Percentiles rank a stretch among this genome's conserved stretches.
Conservation (phyloP, 202 grass and related monocot species). For the Carex arenaria region DNA sequence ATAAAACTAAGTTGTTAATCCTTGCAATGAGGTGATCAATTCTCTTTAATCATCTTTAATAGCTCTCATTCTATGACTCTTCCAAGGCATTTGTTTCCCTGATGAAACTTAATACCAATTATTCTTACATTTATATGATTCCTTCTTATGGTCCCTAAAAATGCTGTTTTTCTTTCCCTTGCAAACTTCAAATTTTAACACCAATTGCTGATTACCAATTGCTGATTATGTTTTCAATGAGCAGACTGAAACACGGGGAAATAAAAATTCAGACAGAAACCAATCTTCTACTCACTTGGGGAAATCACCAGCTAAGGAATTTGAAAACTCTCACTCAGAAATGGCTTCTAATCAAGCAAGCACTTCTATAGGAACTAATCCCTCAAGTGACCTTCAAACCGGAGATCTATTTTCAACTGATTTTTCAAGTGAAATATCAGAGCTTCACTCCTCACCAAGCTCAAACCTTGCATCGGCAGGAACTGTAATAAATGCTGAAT, state of each 20-base stretch:
- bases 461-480: constrained; percentile 31
- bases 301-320: constrained; percentile 41
- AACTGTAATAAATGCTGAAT: constrained; percentile 71
- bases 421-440: constrained; percentile 46
- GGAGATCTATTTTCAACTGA: constrained; percentile 13
- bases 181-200: not conserved
- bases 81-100: not conserved
- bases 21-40: not conserved
- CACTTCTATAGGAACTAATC: constrained; percentile 24
- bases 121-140: not conserved
- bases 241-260: constrained; percentile 9
- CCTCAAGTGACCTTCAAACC: not conserved
- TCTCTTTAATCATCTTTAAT: not conserved
- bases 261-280: constrained; percentile 33
- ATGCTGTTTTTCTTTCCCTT: not conserved
- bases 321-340: constrained; percentile 30
- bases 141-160: not conserved
- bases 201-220: not conserved
- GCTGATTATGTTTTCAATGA: not conserved
- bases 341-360: constrained; percentile 36
- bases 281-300: not conserved
- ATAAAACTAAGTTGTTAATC: not conserved
- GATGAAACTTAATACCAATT: not conserved
- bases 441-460: constrained; percentile 37
- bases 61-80: not conserved